phyloP scores from a whole-genome alignment of 1,284 basidiomycete genomes.

The Rhodotorula mucilaginosa region DNA sequence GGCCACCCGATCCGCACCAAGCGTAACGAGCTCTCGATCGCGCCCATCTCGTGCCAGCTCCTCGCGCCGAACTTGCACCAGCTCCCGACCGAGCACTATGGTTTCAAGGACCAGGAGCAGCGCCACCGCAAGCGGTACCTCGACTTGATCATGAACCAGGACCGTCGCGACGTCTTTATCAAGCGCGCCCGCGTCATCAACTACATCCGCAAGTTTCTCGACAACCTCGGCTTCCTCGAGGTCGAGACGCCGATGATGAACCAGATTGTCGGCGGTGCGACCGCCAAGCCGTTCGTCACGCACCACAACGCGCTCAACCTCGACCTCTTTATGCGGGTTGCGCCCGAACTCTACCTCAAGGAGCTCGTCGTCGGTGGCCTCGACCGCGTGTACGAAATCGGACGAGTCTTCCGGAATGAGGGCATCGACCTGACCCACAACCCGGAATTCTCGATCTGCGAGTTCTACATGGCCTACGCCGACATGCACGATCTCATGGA shows the following conservation, averaged over 20 bases:
- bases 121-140: constrained; percentile 99
- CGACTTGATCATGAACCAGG: constrained; percentile 92
- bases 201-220: constrained; percentile 87
- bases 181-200: constrained; percentile 77
- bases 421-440: constrained; percentile 98
- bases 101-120: constrained; percentile 93
- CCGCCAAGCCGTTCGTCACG: constrained; percentile 97
- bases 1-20: constrained; percentile 89
- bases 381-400: constrained; percentile 97
- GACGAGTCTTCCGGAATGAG: constrained; percentile 97
- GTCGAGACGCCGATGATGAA: constrained; percentile 99
- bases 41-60: constrained; percentile 75
- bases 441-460: constrained; percentile 96
- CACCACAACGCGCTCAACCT: constrained; percentile 98
- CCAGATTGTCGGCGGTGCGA: constrained; percentile 93
- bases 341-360: constrained; percentile 97
- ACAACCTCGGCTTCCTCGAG: constrained; percentile 92
- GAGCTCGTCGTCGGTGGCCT: constrained; percentile 94
- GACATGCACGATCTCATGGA: constrained; percentile 99
- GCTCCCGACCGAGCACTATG: constrained; percentile 79
- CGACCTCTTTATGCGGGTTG: constrained; percentile 96
- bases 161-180: constrained; percentile 87
- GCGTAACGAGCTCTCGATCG: constrained; percentile 92
- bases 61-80: constrained; percentile 96
- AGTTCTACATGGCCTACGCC: constrained; percentile 99